These are phyloP conservation scores for Scutellaria minor DNA, from an alignment of 257 asterid species.

Conservation along the genomic window DNA sequence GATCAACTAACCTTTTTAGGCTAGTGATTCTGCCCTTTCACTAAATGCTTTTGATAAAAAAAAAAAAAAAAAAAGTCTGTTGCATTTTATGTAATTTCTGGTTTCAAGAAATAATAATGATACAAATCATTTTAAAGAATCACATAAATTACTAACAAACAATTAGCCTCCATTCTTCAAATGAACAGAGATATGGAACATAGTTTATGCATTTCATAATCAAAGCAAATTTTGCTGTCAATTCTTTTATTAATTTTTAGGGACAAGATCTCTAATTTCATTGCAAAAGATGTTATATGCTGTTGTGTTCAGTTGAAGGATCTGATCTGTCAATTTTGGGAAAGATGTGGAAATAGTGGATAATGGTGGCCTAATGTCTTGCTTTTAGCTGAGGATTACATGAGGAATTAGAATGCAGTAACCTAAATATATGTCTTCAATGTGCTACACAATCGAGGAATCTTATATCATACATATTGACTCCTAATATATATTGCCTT, in stretches of 20 bases:
- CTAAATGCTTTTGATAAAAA: slow-evolving; percentile 4
- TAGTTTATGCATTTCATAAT: background rate
- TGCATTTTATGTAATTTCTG: slow-evolving; percentile 6
- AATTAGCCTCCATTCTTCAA: background rate
- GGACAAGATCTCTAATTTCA: slow-evolving; percentile 16
- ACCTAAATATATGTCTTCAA: background rate
- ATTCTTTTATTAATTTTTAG: background rate
- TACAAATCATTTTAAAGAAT: slow-evolving; percentile 8
- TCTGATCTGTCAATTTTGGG: slow-evolving; percentile 14
- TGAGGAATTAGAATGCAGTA: background rate
- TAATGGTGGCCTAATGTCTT: slow-evolving; percentile 6
- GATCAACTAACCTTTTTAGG: slow-evolving; percentile 8
- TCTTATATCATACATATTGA: background rate
- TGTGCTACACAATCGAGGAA: slow-evolving; percentile 18
- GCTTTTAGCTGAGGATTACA: slow-evolving; percentile 2
- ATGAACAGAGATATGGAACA: slow-evolving; percentile 5
- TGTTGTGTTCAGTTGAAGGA: background rate
- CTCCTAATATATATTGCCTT: slow-evolving; percentile 20
- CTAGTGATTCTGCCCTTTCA: background rate
- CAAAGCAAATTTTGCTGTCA: slow-evolving; percentile 1
- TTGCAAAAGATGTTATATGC: background rate
- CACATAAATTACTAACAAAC: slow-evolving; percentile 1
- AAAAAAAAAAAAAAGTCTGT: slow-evolving; percentile 15
- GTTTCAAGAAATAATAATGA: slow-evolving; percentile 4
- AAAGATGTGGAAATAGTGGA: slow-evolving; percentile 3